Conservation (phyloP, 805 yeast species). For the Wickerhamiella vanderwaltii region DNA sequence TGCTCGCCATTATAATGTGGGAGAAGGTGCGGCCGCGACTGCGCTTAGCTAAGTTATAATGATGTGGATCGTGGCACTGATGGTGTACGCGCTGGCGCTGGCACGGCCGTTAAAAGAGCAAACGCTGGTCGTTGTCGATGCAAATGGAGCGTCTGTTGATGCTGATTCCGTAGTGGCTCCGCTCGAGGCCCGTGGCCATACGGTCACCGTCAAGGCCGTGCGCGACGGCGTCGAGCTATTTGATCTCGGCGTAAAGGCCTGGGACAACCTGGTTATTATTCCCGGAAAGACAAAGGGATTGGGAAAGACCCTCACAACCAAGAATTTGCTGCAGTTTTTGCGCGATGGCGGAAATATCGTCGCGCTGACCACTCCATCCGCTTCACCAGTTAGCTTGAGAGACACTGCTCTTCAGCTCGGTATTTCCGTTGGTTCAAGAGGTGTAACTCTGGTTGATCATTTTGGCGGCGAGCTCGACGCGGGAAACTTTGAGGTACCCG, state of each 20-base stretch:
- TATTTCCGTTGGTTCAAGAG: slow-evolving; percentile 69
- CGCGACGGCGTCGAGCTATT: slow-evolving; percentile 28
- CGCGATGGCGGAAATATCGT: slow-evolving; percentile 65
- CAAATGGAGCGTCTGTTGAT: slow-evolving; percentile 15
- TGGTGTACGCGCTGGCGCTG: slow-evolving; percentile 11
- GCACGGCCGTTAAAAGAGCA: slow-evolving; percentile 21
- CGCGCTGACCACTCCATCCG: slow-evolving; percentile 42
- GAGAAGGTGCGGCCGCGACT: not conserved
- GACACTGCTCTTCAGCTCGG: slow-evolving; percentile 69
- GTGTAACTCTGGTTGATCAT: slow-evolving; percentile 51
- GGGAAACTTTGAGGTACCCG: slow-evolving; percentile 21
- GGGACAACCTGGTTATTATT: slow-evolving; percentile 45
- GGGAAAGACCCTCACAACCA: slow-evolving; percentile 33
- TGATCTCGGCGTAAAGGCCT: slow-evolving; percentile 35
- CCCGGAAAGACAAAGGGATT: slow-evolving; percentile 40
- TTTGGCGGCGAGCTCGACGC: slow-evolving; percentile 32
- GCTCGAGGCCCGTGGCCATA: slow-evolving; percentile 28
- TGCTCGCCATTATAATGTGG: not conserved
- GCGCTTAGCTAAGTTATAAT: not conserved
- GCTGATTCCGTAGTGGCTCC: slow-evolving; percentile 16
- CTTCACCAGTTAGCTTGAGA: slow-evolving; percentile 49
- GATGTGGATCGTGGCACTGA: not conserved
- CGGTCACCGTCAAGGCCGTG: slow-evolving; percentile 26
- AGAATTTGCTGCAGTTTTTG: slow-evolving; percentile 46
- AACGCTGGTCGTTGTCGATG: slow-evolving; percentile 26